These are phyloP conservation scores for Chrysanthemum seticuspe DNA, from an alignment of 129 eudicot species.

Conservation along the genomic window DNA sequence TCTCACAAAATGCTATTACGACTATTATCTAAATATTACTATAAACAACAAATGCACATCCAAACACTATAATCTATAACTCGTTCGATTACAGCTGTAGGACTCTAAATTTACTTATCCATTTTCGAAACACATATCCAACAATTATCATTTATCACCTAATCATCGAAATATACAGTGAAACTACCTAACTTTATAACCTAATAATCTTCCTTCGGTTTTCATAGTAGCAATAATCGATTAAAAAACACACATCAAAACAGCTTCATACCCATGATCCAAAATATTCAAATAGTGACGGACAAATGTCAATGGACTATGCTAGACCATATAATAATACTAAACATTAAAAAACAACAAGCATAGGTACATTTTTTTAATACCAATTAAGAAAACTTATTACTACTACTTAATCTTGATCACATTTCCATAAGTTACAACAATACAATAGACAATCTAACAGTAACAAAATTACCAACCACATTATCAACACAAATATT, in stretches of 20 bases:
- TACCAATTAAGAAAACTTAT: background rate
- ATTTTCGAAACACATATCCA: background rate
- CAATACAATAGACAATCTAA: constrained; percentile 12
- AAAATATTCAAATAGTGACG: background rate
- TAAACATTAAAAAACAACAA: background rate
- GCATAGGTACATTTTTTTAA: background rate
- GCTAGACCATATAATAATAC: background rate
- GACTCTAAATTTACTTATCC: too few relatives aligned
- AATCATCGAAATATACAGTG: background rate
- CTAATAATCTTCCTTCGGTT: too few relatives aligned
- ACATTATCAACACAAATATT: background rate
- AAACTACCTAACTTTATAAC: too few relatives aligned
- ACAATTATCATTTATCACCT: too few relatives aligned
- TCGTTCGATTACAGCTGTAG: too few relatives aligned
- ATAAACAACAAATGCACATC: too few relatives aligned
- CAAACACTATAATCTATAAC: too few relatives aligned
- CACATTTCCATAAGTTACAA: background rate
- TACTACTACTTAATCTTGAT: background rate
- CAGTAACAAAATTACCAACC: constrained; percentile 15
- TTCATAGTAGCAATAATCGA: background rate
- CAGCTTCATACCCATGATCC: too few relatives aligned
- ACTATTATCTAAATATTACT: background rate
- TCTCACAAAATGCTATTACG: too few relatives aligned
- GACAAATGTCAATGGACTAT: background rate
- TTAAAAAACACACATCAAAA: too few relatives aligned